Percentiles rank a stretch among this genome's conserved stretches.
Conservation (phyloP, 1,284 basidiomycete genomes). For the Microbotryum lychnidis-dioicae region DNA sequence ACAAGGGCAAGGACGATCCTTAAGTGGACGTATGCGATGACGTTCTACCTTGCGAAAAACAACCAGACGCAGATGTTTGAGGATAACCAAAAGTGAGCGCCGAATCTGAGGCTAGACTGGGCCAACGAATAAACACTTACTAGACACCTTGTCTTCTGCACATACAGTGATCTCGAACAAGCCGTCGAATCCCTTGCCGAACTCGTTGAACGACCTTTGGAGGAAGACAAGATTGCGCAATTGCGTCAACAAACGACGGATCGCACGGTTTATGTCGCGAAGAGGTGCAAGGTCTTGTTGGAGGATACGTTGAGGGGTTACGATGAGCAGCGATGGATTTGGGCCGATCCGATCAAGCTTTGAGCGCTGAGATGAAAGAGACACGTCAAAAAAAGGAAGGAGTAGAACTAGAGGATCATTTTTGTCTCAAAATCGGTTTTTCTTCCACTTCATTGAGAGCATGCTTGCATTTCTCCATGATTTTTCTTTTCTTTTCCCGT, state of each 20-base stretch:
- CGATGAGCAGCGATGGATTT: slow-evolving; percentile 51
- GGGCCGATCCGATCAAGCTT: slow-evolving; percentile 25
- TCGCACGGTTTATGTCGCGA: slow-evolving; percentile 56
- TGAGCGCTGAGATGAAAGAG: slow-evolving; percentile 11
- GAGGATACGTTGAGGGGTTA: slow-evolving; percentile 90
- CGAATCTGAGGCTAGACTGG: neutral
- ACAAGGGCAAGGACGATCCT: slow-evolving; percentile 82
- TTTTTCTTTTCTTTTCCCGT: no score
- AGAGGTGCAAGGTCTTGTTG: slow-evolving; percentile 86
- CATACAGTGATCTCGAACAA: slow-evolving; percentile 73
- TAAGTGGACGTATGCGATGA: slow-evolving; percentile 99
- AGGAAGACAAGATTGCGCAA: slow-evolving; percentile 68
- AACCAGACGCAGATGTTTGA: slow-evolving; percentile 95
- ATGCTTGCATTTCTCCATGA: no score
- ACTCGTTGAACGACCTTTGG: slow-evolving; percentile 80
- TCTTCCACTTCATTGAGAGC: no score
- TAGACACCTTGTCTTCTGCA: neutral
- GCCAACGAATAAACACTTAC: neutral
- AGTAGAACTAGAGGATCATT: no score
- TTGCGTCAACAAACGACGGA: slow-evolving; percentile 89
- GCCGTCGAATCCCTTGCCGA: slow-evolving; percentile 94
- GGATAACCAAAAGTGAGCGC: slow-evolving; percentile 77
- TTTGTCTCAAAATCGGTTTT: no score
- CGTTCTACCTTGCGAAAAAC: slow-evolving; percentile 76
- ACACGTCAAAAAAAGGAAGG: no score